A percentile compares a stretch with the other conserved stretches of the same genome.
Evolutionary conservation across 768 basidiomycete genomes (phyloP).

Genomic region (Boletus vinaceobasis): DNA sequence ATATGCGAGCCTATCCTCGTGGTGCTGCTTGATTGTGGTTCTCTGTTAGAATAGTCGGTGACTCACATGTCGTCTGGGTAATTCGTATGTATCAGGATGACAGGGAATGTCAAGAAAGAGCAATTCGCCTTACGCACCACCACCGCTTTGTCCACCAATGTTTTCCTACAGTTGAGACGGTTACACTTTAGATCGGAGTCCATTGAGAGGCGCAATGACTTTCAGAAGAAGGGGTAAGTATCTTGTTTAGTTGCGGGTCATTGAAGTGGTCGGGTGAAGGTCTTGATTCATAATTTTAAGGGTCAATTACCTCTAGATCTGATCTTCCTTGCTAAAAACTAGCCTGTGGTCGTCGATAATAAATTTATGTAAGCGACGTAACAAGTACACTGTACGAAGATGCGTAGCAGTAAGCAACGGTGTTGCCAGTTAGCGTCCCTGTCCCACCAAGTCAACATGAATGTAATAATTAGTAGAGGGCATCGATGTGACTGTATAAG

Average conservation of each 20-base stretch:
- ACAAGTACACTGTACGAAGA: slow-evolving; percentile 27
- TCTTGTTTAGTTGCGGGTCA: not conserved
- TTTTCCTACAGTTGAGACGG: slow-evolving; percentile 67
- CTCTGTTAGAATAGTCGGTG: not conserved
- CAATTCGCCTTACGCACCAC: slow-evolving; percentile 53
- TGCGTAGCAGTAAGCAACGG: slow-evolving; percentile 18
- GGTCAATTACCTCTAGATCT: slow-evolving; percentile 9
- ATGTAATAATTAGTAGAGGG: slow-evolving; percentile 27
- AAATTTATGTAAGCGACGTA: slow-evolving; percentile 20
- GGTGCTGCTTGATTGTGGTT: not conserved
- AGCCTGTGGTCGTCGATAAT: not conserved
- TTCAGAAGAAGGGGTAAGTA: not conserved
- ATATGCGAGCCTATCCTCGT: slow-evolving; percentile 70
- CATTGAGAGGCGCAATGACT: slow-evolving; percentile 37
- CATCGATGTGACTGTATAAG: slow-evolving; percentile 10
- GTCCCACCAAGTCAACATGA: slow-evolving; percentile 29
- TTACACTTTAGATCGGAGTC: slow-evolving; percentile 78
- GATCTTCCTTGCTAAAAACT: too few relatives aligned
- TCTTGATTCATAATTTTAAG: not conserved
- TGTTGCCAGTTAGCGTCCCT: slow-evolving; percentile 25
- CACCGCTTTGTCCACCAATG: slow-evolving; percentile 74
- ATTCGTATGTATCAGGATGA: slow-evolving; percentile 10
- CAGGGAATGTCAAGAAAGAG: not conserved
- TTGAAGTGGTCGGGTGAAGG: not conserved
- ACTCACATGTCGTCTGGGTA: slow-evolving; percentile 54